These are phyloP conservation scores for Tympanopsis confertula DNA, from an alignment of 2,329 filamentous ascomycete species.

Conservation along the genomic window DNA sequence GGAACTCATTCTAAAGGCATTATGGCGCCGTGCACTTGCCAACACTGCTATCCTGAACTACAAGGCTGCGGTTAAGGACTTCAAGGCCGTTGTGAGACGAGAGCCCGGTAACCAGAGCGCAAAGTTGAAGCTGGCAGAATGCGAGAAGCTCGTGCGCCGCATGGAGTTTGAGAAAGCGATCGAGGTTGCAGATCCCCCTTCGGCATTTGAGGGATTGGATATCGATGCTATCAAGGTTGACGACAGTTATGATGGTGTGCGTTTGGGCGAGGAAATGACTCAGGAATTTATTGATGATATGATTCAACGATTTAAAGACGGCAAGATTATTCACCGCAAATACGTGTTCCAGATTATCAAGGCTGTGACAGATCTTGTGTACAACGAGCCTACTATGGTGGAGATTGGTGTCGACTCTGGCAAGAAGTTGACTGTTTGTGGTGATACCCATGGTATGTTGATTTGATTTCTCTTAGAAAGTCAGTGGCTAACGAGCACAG, in stretches of 20 bases:
- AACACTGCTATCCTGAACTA: slow-evolving; percentile 84
- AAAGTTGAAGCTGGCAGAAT: slow-evolving; percentile 80
- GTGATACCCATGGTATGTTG: slow-evolving; percentile 78
- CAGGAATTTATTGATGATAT: slow-evolving; percentile 96
- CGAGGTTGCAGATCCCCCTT: slow-evolving; percentile 83
- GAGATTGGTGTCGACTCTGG: slow-evolving; percentile 73
- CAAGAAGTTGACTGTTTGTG: slow-evolving; percentile 80
- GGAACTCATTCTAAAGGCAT: slow-evolving; percentile 48
- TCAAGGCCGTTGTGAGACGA: slow-evolving; percentile 78
- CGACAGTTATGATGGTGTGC: slow-evolving; percentile 71
- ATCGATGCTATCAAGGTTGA: slow-evolving; percentile 78
- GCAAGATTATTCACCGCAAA: slow-evolving; percentile 90
- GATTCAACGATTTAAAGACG: slow-evolving; percentile 88
- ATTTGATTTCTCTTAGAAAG: background rate
- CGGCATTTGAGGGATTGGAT: slow-evolving; percentile 81
- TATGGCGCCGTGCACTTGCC: slow-evolving; percentile 84
- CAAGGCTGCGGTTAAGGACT: slow-evolving; percentile 80
- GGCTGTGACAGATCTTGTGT: slow-evolving; percentile 78
- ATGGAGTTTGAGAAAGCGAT: slow-evolving; percentile 91
- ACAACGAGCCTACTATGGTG: slow-evolving; percentile 92
- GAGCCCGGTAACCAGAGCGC: slow-evolving; percentile 84
- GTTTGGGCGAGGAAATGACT: slow-evolving; percentile 74
- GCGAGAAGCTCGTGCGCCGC: slow-evolving; percentile 86
- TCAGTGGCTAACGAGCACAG: slow-evolving; percentile 25
- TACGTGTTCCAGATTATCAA: slow-evolving; percentile 95